Evolutionary conservation across 768 basidiomycete genomes (phyloP).

Genomic region (Leccinum variicolor): DNA sequence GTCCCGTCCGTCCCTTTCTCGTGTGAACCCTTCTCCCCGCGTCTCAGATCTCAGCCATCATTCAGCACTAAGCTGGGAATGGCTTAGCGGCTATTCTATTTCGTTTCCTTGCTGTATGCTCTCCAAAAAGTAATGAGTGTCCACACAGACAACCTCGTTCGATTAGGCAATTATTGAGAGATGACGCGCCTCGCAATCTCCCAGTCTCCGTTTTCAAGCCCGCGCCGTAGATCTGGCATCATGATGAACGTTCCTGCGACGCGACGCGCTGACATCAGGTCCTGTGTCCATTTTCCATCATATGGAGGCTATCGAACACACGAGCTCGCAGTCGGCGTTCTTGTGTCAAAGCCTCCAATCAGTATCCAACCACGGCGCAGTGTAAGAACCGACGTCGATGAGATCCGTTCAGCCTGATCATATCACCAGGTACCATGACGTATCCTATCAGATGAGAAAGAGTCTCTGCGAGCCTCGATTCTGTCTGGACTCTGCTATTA

Average conservation of each 20-base stretch:
- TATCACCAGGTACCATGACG: constrained; percentile 6
- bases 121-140: constrained; percentile 6
- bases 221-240: constrained; percentile 17
- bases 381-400: constrained; percentile 2
- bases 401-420: constrained; percentile 2
- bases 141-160: background rate
- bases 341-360: constrained; percentile 7
- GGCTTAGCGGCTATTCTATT: constrained; percentile 8
- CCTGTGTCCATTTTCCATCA: constrained; percentile 14
- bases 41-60: background rate
- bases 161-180: constrained; percentile 15
- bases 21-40: constrained; percentile 16
- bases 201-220: constrained; percentile 11
- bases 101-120: constrained; percentile 4
- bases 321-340: constrained; percentile 8
- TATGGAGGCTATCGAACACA: constrained; percentile 6
- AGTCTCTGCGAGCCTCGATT: background rate
- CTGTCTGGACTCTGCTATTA: constrained; percentile 4
- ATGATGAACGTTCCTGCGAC: constrained; percentile 15
- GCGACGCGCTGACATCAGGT: constrained; percentile 5
- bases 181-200: constrained; percentile 15
- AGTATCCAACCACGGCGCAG: constrained; percentile 4
- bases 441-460: constrained; percentile 3
- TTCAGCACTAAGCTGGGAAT: constrained; percentile 16
- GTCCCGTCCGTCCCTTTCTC: background rate